A percentile compares a stretch with the other conserved stretches of the same genome.
phyloP scores from a whole-genome alignment of 352 stramenopile genomes.

The Pythium periplocum region DNA sequence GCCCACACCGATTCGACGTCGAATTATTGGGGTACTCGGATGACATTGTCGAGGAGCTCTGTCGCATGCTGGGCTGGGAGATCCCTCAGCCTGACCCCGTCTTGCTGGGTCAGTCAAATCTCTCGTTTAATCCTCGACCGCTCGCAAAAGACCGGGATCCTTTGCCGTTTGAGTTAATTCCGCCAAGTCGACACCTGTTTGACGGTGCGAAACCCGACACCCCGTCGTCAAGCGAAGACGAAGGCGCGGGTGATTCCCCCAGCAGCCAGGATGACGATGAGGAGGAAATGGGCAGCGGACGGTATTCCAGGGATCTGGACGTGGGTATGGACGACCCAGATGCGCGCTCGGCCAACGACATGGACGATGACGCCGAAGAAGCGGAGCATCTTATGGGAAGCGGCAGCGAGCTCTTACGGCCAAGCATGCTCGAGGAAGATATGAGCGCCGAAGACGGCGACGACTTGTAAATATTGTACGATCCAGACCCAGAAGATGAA shows the following conservation, averaged over 20 bases:
- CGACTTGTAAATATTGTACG: slow-evolving; percentile 14
- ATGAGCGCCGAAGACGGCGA: slow-evolving; percentile 20
- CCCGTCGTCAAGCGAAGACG: slow-evolving; percentile 48
- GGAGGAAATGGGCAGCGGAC: background rate
- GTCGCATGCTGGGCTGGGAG: slow-evolving; percentile 67
- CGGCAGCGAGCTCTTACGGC: slow-evolving; percentile 62
- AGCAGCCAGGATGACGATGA: slow-evolving; percentile 18
- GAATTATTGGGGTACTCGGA: slow-evolving; percentile 81
- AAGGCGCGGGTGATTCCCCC: slow-evolving; percentile 22
- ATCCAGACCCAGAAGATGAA: slow-evolving; percentile 5
- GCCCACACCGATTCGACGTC: slow-evolving; percentile 81
- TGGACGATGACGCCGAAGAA: slow-evolving; percentile 40
- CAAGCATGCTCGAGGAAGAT: slow-evolving; percentile 53
- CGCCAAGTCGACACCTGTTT: slow-evolving; percentile 72
- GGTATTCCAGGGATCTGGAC: slow-evolving; percentile 7
- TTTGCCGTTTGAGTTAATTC: slow-evolving; percentile 59
- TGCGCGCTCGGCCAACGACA: slow-evolving; percentile 17
- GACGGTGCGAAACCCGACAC: slow-evolving; percentile 54
- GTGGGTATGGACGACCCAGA: slow-evolving; percentile 33
- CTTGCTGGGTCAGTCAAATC: slow-evolving; percentile 56
- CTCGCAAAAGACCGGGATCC: slow-evolving; percentile 24
- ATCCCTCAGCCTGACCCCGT: slow-evolving; percentile 68
- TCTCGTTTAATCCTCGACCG: slow-evolving; percentile 22
- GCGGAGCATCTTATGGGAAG: slow-evolving; percentile 74
- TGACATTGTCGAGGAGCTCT: slow-evolving; percentile 80